These are phyloP conservation scores for Blastobotrys serpentis DNA, from an alignment of 1,139 yeast genomes.

Conservation along the genomic window DNA sequence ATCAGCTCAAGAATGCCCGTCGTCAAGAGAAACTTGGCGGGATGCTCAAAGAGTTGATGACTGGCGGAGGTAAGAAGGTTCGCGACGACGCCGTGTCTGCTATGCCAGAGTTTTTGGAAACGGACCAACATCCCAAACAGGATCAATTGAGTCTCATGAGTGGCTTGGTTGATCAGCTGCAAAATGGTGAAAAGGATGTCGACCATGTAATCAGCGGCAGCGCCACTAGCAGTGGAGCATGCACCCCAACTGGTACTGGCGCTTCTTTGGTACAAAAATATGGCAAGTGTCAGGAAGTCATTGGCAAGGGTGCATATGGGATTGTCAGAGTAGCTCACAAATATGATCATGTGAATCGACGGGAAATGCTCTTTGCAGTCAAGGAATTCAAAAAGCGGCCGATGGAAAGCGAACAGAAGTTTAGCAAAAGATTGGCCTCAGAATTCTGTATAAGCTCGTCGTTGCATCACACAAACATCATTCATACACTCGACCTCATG, in stretches of 20 bases:
- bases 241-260: slow-evolving; percentile 33
- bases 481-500: slow-evolving; percentile 79
- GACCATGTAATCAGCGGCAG: slow-evolving; percentile 23
- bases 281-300: slow-evolving; percentile 74
- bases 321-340: slow-evolving; percentile 72
- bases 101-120: slow-evolving; percentile 64
- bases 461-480: slow-evolving; percentile 74
- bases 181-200: slow-evolving; percentile 33
- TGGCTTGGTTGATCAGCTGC: slow-evolving; percentile 71
- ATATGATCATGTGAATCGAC: slow-evolving; percentile 42
- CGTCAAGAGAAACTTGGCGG: slow-evolving; percentile 85
- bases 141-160: slow-evolving; percentile 71
- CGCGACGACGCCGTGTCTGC: slow-evolving; percentile 82
- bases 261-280: slow-evolving; percentile 60
- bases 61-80: slow-evolving; percentile 62
- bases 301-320: slow-evolving; percentile 88
- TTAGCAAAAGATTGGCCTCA: slow-evolving; percentile 70
- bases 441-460: slow-evolving; percentile 87
- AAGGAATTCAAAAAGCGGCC: slow-evolving; percentile 68
- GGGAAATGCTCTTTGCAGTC: slow-evolving; percentile 68
- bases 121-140: slow-evolving; percentile 21
- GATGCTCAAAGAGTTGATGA: slow-evolving; percentile 82
- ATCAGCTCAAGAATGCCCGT: slow-evolving; percentile 69
- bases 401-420: slow-evolving; percentile 56
- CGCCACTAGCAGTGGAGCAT: slow-evolving; percentile 32